Evolutionary conservation across 2,329 filamentous ascomycete species (phyloP).

Genomic region (Penicillium sp.): DNA sequence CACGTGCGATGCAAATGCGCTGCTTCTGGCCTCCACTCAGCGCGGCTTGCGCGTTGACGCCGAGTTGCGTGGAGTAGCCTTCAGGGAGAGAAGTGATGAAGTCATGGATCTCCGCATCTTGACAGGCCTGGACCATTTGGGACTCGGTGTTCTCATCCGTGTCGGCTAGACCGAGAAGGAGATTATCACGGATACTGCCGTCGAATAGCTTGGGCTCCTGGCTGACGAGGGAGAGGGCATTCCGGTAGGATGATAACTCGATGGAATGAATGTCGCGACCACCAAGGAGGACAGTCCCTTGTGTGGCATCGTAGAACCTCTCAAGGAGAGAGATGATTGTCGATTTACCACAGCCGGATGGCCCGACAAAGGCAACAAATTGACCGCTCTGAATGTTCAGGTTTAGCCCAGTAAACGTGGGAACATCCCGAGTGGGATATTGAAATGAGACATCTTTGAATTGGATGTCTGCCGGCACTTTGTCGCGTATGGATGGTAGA

Average conservation of each 20-base stretch:
- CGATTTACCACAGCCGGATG: slow-evolving; percentile 15
- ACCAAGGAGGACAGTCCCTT: slow-evolving; percentile 72
- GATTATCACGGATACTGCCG: slow-evolving; percentile 81
- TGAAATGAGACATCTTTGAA: slow-evolving; percentile 40
- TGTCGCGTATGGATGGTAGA: no score
- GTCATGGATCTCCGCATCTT: slow-evolving; percentile 11
- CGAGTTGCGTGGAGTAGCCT: slow-evolving; percentile 8
- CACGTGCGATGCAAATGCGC: slow-evolving; percentile 76
- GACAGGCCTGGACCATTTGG: neutral
- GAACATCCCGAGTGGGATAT: slow-evolving; percentile 38
- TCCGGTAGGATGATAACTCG: slow-evolving; percentile 61
- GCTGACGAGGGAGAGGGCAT: slow-evolving; percentile 77
- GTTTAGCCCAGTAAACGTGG: slow-evolving; percentile 37
- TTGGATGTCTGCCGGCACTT: slow-evolving; percentile 26
- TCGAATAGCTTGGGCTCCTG: slow-evolving; percentile 85
- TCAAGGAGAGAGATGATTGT: slow-evolving; percentile 12
- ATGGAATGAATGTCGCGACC: slow-evolving; percentile 65
- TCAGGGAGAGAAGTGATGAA: slow-evolving; percentile 10
- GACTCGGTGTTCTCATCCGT: slow-evolving; percentile 58
- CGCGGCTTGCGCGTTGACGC: slow-evolving; percentile 61
- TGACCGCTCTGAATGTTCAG: slow-evolving; percentile 44
- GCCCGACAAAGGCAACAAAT: slow-evolving; percentile 33
- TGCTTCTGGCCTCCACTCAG: slow-evolving; percentile 84
- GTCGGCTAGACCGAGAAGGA: slow-evolving; percentile 61
- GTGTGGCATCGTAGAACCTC: slow-evolving; percentile 76